phyloP scores from a whole-genome alignment of 257 asterid genomes.

The Nicotiana tomentosiformis region DNA sequence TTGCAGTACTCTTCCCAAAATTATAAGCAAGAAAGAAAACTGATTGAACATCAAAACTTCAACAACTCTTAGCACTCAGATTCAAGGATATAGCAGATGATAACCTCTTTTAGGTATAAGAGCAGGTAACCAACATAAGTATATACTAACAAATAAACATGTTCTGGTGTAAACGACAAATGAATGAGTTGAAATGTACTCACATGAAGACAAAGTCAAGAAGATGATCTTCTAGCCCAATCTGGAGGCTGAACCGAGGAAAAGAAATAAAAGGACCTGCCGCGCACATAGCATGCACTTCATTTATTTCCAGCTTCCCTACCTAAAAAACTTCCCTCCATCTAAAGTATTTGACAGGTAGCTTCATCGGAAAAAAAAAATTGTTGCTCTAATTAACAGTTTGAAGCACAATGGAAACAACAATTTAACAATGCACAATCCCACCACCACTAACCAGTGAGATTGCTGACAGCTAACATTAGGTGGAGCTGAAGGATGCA shows the following conservation, averaged over 20 bases:
- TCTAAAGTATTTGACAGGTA: not conserved
- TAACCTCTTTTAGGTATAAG: not conserved
- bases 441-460: not conserved
- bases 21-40: not conserved
- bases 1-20: not conserved
- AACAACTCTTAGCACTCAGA: not conserved
- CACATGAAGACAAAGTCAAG: not conserved
- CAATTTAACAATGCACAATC: not conserved
- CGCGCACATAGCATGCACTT: not conserved
- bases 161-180: not conserved
- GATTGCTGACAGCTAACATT: not conserved
- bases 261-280: not conserved
- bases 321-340: not conserved
- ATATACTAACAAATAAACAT: not conserved
- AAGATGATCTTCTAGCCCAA: not conserved
- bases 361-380: not conserved
- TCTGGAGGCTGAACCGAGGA: not conserved
- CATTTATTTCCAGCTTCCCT: not conserved
- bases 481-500: constrained; percentile 54
- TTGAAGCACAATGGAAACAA: not conserved
- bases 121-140: not conserved
- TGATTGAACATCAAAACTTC: not conserved
- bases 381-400: not conserved
- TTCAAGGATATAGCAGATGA: not conserved
- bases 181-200: not conserved